Base-by-base conservation (phyloP, 2,329 filamentous ascomycete species). In the Didymella pinodella region DNA sequence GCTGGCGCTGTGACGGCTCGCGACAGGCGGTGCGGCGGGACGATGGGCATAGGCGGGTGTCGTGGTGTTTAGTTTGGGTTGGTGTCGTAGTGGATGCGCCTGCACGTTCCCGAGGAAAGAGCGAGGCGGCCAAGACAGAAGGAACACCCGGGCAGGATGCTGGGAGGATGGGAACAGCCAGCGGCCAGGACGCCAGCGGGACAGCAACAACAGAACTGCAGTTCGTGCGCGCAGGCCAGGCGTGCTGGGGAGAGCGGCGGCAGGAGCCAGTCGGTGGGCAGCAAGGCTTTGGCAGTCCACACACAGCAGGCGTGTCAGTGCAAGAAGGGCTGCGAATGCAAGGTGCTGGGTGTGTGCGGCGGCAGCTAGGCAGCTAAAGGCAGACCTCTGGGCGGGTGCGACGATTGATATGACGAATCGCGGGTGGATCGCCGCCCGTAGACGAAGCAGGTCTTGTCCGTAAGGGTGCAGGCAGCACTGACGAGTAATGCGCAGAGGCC, bases 21-120 rank as follows among this genome's bases (percentile, higher is more conserved):
- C 64, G 66, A 61, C 54, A 56, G 62, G 52, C 54, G 59, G 63
- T 57, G 66, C 59, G 62, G 63, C 63, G 62, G 62, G 59, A 57
- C 52, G 52, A 48, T 59, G 62, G 61, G 65, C 70, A 71, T 72
- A 65, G 48, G 57, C 53, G 49, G 62, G 62, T 58, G 59, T 56
- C 31, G 54, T 59, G 56, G 56, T 59, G 56, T 54, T 59, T 49
- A 46, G 56, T 54, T 59, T 49, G 41, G 50, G 56, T 59, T 49
- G 56, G 49, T 45, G 56, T 59, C 40, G 56, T 47, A 41, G 56
- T 54, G 50, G 49, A 59, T 54, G 56, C 56, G 56, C 50, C 55
- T 54, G 56, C 56, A 59, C 56, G 56, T 49, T 58, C 50, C 56
- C 49, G 48, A 54, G 49, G 47, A 55, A 62, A 55, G 56, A 54